Evolutionary conservation across 169 alveolate genomes (phyloP), one percentile per base, ranked within the genome.

Genomic region (Eimeria maxima): DNA sequence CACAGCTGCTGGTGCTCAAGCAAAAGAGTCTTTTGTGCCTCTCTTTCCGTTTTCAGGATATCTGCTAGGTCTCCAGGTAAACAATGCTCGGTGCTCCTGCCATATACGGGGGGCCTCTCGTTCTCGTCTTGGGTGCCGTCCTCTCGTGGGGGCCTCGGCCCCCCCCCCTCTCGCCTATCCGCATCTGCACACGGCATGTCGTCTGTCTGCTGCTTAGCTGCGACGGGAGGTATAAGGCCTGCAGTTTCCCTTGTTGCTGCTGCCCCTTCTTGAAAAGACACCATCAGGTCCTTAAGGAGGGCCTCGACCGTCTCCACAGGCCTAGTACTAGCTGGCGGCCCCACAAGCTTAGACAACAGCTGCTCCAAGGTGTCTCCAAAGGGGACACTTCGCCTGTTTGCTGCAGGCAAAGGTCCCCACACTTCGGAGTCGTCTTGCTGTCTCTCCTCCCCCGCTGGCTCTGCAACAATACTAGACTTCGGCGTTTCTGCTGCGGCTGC

Each of bases 171-270:
- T 53, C 16, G 10, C 60, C 16, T 53, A 53, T 8, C 33, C 18
- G 29, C 20, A 63, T 33, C 13, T 42, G 18, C 22, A 24, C 69
- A 3, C 60, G 10, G 60, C 60, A 53, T 16, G 20, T 11, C n/a
- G 13, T 16, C 27, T 18, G 38, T 33, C 38, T 33, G 38, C 38
- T 60, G 60, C 16, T 16, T 4, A 11, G 55, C 50, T 8, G 92
- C 92, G 18, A 84, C 53, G 18, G 73, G 7, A 27, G 92, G 29
- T 5, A 55, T n/a, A 44, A 55, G 50, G 14, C 13, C 47, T 16
- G 90, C 90, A 4, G 90, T 71, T 45, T 16, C n/a, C 65, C 88
- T 44, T 53, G 65, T 3, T 50, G 53, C 88, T 45, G n/a, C 69
- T 14, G 69, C 3, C 65, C 55, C 16, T 6, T n/a, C 65, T 42